Base-by-base conservation (phyloP, 106 monocot species). In the Phalaenopsis equestris region DNA sequence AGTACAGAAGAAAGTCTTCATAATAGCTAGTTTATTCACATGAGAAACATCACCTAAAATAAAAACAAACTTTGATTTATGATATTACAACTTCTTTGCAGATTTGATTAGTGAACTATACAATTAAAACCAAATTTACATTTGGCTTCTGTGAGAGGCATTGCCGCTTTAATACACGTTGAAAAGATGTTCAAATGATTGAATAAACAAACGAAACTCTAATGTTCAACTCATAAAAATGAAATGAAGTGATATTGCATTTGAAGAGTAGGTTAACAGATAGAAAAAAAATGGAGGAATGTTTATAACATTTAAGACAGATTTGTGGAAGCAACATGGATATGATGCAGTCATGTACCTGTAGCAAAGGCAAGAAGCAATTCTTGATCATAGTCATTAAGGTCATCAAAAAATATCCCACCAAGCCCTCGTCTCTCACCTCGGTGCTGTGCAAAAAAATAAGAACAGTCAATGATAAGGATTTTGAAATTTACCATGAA, bases 371-470 rank as follows among this genome's bases (percentile, higher is more conserved):
- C 84, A 58, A 99, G 93, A 56, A 99, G 99, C 99, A 99, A 91
- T 81, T 99, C 95, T 85, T 99, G 99, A 84, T 99, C 93, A 80
- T 90, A 90, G 64, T 95, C 90, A 86, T 95, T 99, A 39, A 99
- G 86, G 67, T 99, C 99, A 91, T 99, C 95, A 76, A 99, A 99
- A 77, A 99, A 99, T 85, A 99, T 99, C 61, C 99, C 99, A 45
- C 99, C 99, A 75, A 99, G 95, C 43, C 99, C 99, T 75, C 95
- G 99, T 75, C 92, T 93, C 83, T 99, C 99, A 39, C 87, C 87
- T 39, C 99, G 99, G 55, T 99, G 99, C 99, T 99, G 88, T 84
- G 87, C 7, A 78, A n/a, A 83, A 30, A 43, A 43, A 47, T 36
- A 38, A 72, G 57, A 52, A 84, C 47, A 87, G 76, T 38, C 76